These are phyloP conservation scores for Pulicaria dysenterica DNA, from an alignment of 129 eudicot genomes.

Conservation along the genomic window DNA sequence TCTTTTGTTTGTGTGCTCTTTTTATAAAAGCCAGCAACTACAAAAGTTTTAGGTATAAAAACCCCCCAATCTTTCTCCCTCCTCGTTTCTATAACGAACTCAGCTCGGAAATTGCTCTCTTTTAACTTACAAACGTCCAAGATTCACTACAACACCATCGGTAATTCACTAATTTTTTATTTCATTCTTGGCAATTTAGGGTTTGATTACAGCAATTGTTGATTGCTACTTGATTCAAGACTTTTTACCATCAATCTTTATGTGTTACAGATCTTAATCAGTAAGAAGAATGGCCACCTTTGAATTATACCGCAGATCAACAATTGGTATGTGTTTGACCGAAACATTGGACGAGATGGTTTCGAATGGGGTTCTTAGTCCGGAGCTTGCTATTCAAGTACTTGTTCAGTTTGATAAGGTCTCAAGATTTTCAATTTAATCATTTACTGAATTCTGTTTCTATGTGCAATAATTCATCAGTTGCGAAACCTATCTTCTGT, in stretches of 20 bases:
- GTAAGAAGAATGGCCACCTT: conserved; percentile 72
- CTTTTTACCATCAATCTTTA: neutral
- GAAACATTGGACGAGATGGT: conserved; percentile 97
- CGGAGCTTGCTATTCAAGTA: conserved; percentile 92
- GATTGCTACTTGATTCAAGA: neutral
- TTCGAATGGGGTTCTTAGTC: conserved; percentile 66
- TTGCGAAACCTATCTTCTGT: neutral
- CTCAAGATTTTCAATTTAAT: neutral
- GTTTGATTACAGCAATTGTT: neutral
- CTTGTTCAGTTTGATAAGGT: conserved; percentile 98
- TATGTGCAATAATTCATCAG: neutral
- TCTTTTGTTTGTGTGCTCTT: too few relatives aligned
- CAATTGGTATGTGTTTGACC: conserved; percentile 94
- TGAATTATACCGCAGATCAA: conserved; percentile 87
- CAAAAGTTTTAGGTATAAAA: conserved; percentile 47
- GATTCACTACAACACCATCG: conserved; percentile 1
- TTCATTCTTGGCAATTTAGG: neutral
- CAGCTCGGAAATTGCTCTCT: conserved; percentile 19
- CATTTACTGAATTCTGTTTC: neutral
- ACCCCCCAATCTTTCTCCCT: conserved; percentile 44
- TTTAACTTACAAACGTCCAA: conserved; percentile 19
- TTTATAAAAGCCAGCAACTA: too few relatives aligned
- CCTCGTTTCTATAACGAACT: conserved; percentile 8
- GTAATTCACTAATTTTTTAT: neutral
- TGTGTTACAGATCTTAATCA: conserved; percentile 33